phyloP scores from a whole-genome alignment of 805 yeast genomes.

The Zygosaccharomyces kombuchaensis region DNA sequence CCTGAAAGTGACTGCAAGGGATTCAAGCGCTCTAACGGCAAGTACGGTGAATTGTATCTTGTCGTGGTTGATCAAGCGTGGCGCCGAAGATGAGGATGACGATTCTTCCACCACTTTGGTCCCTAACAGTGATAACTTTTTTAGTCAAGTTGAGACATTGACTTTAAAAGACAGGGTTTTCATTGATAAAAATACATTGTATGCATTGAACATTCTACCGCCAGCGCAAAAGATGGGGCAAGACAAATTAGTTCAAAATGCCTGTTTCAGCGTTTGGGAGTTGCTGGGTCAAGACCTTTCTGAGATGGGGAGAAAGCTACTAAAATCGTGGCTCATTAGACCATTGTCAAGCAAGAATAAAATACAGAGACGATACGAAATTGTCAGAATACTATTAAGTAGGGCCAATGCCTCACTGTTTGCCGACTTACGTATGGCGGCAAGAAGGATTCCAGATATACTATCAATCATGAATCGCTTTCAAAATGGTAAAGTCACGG shows the following conservation, averaged over 20 bases:
- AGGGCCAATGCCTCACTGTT: slow-evolving; percentile 19
- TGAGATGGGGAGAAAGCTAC: slow-evolving; percentile 27
- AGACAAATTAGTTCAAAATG: slow-evolving; percentile 15
- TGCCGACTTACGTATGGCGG: slow-evolving; percentile 18
- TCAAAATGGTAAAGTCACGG: slow-evolving; percentile 26
- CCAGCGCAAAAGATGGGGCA: slow-evolving; percentile 8
- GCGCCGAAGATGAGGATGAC: background rate
- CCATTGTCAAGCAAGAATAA: slow-evolving; percentile 32
- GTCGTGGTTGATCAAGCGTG: background rate
- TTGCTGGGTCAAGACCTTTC: slow-evolving; percentile 26
- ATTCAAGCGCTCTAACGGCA: slow-evolving; percentile 8
- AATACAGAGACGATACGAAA: slow-evolving; percentile 32
- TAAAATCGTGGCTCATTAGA: slow-evolving; percentile 35
- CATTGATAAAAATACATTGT: slow-evolving; percentile 26
- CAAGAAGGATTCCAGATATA: slow-evolving; percentile 34
- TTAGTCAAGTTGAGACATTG: slow-evolving; percentile 5
- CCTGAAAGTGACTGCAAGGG: slow-evolving; percentile 4
- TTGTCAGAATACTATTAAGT: slow-evolving; percentile 26
- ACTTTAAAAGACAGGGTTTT: slow-evolving; percentile 18
- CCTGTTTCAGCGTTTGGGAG: slow-evolving; percentile 21
- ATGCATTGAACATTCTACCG: slow-evolving; percentile 27
- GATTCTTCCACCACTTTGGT: background rate
- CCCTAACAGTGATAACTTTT: background rate
- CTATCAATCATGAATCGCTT: slow-evolving; percentile 19
- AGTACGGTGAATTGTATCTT: slow-evolving; percentile 13